phyloP scores from a whole-genome alignment of 306 rosid species.

The Pyrus bretschneideri region DNA sequence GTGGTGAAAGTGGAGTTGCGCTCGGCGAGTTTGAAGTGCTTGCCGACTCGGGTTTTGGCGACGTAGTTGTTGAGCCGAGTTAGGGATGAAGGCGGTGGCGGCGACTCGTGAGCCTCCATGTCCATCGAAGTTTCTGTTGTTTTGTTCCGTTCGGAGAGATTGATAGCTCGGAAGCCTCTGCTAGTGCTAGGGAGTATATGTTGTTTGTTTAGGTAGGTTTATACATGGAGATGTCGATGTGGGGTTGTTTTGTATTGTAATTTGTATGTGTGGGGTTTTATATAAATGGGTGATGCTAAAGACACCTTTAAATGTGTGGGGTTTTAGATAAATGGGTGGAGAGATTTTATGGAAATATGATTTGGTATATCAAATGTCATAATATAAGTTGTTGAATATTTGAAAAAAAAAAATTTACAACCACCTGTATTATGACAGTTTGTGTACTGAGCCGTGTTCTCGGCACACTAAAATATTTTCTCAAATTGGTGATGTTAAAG shows the following conservation, averaged over 20 bases:
- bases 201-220: neutral
- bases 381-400: no score
- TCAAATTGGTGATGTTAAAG: no score
- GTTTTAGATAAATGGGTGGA: no score
- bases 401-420: no score
- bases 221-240: neutral
- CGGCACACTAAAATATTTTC: no score
- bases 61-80: constrained; percentile 51
- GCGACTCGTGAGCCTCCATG: constrained; percentile 38
- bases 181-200: neutral
- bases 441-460: no score
- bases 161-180: neutral
- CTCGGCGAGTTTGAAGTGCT: constrained; percentile 65
- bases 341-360: no score
- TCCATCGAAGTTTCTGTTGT: neutral
- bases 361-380: no score
- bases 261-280: neutral
- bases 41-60: constrained; percentile 48
- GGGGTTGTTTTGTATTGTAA: neutral
- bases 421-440: no score
- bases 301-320: no score
- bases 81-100: constrained; percentile 12
- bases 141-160: neutral
- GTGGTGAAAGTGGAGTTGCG: constrained; percentile 88
- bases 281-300: neutral